These are phyloP conservation scores for Pythium myriotylum DNA, from an alignment of 352 stramenopile species.

Conservation along the genomic window DNA sequence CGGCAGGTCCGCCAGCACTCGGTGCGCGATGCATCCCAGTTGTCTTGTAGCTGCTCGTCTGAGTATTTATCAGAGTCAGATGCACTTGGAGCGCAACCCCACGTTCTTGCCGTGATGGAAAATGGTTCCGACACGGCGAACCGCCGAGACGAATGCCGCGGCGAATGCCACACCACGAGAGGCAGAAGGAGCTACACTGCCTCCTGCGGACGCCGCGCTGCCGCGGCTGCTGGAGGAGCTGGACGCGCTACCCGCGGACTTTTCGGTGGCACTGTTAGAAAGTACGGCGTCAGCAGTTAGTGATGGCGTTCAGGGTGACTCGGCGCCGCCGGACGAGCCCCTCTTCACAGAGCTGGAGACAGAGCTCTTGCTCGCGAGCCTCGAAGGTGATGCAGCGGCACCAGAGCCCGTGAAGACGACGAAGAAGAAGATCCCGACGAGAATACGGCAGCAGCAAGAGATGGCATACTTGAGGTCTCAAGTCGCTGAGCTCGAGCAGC, in stretches of 20 bases:
- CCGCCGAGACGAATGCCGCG: not conserved
- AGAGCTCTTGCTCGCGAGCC: slow-evolving; percentile 6
- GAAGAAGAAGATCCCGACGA: not conserved
- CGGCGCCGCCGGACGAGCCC: not conserved
- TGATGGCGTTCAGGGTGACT: not conserved
- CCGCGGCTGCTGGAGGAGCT: not conserved
- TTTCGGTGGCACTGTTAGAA: not conserved
- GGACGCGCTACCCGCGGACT: not conserved
- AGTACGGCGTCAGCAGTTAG: not conserved
- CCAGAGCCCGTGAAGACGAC: not conserved
- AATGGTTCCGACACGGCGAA: no score
- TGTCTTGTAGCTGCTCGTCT: no score
- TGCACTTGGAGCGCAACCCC: no score
- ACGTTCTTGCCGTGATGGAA: no score
- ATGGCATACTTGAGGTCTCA: slow-evolving; percentile 8
- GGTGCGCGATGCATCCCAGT: no score
- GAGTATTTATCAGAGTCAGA: no score
- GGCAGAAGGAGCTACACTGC: not conserved
- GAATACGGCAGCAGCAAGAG: slow-evolving; percentile 11
- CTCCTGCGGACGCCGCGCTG: not conserved
- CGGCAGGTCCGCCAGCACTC: not conserved
- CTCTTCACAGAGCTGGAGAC: slow-evolving; percentile 4
- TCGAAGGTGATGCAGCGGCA: not conserved
- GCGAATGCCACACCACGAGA: not conserved
- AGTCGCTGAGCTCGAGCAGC: slow-evolving; percentile 9